These are phyloP conservation scores for Coemansia sp. DNA, from an alignment of 192 early-diverging fungal genomes.

Conservation along the genomic window DNA sequence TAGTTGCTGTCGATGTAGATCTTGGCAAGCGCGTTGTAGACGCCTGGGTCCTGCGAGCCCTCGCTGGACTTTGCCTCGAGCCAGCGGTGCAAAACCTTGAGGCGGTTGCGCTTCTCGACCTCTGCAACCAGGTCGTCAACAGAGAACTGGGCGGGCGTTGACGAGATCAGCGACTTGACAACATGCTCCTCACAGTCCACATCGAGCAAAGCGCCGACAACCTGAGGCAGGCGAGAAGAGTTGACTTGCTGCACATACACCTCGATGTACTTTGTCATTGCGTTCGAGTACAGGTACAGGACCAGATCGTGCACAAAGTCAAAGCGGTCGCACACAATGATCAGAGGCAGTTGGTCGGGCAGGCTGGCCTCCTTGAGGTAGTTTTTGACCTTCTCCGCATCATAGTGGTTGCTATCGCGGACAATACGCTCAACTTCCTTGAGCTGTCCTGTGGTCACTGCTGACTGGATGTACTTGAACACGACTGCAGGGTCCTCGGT, in stretches of 20 bases:
- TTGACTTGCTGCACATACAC: conserved; percentile 99
- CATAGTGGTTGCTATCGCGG: conserved; percentile 94
- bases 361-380: conserved; percentile 98
- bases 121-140: conserved; percentile 85
- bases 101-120: conserved; percentile 93
- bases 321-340: conserved; percentile 98
- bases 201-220: conserved; percentile 95
- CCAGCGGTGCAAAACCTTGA: conserved; percentile 96
- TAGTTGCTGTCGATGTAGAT: conserved; percentile 99
- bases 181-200: conserved; percentile 96
- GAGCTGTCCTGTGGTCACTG: conserved; percentile 85
- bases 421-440: conserved; percentile 98
- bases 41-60: conserved; percentile 82
- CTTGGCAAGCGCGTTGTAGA: conserved; percentile 98
- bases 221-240: conserved; percentile 87
- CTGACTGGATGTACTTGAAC: conserved; percentile 99
- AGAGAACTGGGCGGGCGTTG: conserved; percentile 79
- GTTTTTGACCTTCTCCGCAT: conserved; percentile 98
- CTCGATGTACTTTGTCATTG: conserved; percentile 94
- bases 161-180: conserved; percentile 86
- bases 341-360: conserved; percentile 93
- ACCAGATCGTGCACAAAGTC: conserved; percentile 98
- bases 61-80: conserved; percentile 86
- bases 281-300: conserved; percentile 93
- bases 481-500: conserved; percentile 93